These are phyloP conservation scores for Ophiostoma ulmi DNA, from an alignment of 2,329 filamentous ascomycete species.

Conservation along the genomic window DNA sequence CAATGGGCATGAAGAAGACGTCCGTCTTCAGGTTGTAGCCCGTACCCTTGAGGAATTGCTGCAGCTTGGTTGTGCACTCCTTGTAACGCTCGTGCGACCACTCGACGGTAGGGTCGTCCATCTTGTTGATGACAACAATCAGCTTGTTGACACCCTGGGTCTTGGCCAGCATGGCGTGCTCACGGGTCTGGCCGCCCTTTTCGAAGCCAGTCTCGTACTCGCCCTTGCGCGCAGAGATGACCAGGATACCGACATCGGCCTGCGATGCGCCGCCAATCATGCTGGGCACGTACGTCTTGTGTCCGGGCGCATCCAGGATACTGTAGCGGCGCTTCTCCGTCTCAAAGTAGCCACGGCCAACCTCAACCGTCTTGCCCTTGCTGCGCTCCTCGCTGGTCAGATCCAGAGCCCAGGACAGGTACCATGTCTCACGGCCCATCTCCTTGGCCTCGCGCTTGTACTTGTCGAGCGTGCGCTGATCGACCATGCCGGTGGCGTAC, in stretches of 20 bases:
- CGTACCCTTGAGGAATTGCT: conserved; percentile 81
- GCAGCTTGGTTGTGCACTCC: conserved; percentile 86
- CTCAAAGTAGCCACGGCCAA: conserved; percentile 93
- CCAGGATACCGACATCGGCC: conserved; percentile 88
- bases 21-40: conserved; percentile 94
- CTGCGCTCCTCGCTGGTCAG: conserved; percentile 92
- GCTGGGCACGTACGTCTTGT: conserved; percentile 96
- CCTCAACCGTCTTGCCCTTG: conserved; percentile 97
- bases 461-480: conserved; percentile 96
- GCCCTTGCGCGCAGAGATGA: conserved; percentile 94
- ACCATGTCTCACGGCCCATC: conserved; percentile 94
- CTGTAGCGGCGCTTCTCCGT: conserved; percentile 94
- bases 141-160: conserved; percentile 98
- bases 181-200: conserved; percentile 88
- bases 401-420: conserved; percentile 96
- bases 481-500: conserved; percentile 96
- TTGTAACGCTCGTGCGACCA: conserved; percentile 92
- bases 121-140: conserved; percentile 95
- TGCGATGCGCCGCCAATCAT: conserved; percentile 95
- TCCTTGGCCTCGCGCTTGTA: conserved; percentile 97
- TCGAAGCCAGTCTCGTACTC: conserved; percentile 99
- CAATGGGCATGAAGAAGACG: conserved; percentile 92
- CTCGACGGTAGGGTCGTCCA: conserved; percentile 94
- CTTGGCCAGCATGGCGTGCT: conserved; percentile 89
- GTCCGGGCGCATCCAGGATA: conserved; percentile 91